Conservation (phyloP, 805 yeast species). For the Ogataea dorogensis region DNA sequence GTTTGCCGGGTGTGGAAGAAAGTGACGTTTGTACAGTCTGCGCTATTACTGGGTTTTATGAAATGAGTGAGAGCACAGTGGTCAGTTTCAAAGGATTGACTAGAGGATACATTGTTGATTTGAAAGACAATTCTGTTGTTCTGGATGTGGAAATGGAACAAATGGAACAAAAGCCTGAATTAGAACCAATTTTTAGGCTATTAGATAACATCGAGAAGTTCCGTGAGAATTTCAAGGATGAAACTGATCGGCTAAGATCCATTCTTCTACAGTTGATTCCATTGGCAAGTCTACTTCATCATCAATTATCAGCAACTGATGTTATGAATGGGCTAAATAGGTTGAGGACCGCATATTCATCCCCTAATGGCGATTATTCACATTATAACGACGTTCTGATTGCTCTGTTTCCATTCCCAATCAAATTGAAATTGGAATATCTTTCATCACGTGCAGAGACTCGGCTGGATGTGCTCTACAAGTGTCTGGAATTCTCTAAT, state of each 20-base stretch:
- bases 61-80: conserved; percentile 42
- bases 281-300: conserved; percentile 53
- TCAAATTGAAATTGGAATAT: conserved; percentile 20
- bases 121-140: conserved; percentile 6
- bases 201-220: conserved; percentile 31
- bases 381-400: conserved; percentile 27
- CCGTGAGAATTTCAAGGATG: conserved; percentile 33
- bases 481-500: conserved; percentile 25
- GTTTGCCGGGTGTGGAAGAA: conserved; percentile 26
- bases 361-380: conserved; percentile 8
- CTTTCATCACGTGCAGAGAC: conserved; percentile 15
- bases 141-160: background rate
- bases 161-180: conserved; percentile 2
- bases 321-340: conserved; percentile 29
- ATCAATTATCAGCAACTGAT: conserved; percentile 45
- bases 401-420: conserved; percentile 34
- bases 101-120: conserved; percentile 37
- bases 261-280: conserved; percentile 54
- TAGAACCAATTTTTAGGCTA: conserved; percentile 7
- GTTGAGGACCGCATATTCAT: conserved; percentile 17
- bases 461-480: conserved; percentile 14
- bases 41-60: conserved; percentile 46
- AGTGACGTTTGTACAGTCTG: conserved; percentile 39
- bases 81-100: conserved; percentile 50
- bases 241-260: conserved; percentile 12